Conservation (phyloP, 23 red algal genomes). For the Agarophyton chilense region DNA sequence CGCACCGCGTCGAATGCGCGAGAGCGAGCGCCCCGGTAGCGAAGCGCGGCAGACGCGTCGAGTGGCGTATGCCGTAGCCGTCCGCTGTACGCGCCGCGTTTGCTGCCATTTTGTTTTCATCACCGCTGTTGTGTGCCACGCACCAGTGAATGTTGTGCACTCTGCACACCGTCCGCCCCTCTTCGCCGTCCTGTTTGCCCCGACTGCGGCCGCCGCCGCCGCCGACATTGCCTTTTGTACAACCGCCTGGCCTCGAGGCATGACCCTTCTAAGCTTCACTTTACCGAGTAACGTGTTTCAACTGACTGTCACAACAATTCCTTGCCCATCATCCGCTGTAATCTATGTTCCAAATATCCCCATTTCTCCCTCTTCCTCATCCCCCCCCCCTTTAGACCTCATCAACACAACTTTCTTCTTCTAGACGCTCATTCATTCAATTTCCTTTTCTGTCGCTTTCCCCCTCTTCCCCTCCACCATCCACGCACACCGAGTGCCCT, state of each 20-base stretch:
- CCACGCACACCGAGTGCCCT: neutral
- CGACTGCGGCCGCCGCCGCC: neutral
- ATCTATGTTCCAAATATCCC: too few relatives aligned
- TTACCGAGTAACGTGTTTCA: conserved; percentile 6
- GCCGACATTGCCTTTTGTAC: neutral
- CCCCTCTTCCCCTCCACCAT: neutral
- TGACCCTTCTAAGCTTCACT: neutral
- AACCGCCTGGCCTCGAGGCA: conserved; percentile 1
- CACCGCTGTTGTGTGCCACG: neutral
- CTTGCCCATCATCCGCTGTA: neutral
- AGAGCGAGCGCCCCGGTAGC: too few relatives aligned
- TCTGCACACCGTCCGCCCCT: neutral
- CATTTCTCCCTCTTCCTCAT: neutral
- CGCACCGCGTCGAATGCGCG: too few relatives aligned
- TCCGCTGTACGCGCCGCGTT: too few relatives aligned
- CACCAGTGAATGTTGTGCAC: too few relatives aligned
- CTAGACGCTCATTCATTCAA: too few relatives aligned
- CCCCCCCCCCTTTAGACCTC: neutral
- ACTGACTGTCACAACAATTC: conserved; percentile 24
- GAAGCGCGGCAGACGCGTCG: too few relatives aligned
- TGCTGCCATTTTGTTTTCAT: neutral
- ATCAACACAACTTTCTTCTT: neutral
- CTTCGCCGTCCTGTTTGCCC: neutral
- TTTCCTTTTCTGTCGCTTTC: neutral
- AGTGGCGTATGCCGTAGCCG: too few relatives aligned